A percentile compares a stretch with the other conserved stretches of the same genome.
Evolutionary conservation across 2,329 filamentous ascomycete genomes (phyloP).

Genomic region (Polytolypa hystricis): DNA sequence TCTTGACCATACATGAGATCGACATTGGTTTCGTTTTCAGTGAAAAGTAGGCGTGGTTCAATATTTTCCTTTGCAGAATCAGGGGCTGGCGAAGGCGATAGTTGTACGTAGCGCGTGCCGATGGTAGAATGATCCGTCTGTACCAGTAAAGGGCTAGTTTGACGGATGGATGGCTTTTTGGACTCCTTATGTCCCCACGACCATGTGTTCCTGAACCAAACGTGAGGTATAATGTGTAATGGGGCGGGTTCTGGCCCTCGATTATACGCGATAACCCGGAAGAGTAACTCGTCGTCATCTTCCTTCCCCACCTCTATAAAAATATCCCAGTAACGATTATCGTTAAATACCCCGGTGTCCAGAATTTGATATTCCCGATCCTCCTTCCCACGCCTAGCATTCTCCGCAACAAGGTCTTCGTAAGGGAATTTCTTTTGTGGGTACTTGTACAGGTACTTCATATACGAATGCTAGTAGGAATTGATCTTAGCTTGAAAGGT

Average conservation of each 20-base stretch:
- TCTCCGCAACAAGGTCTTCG: conserved; percentile 74
- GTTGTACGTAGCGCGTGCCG: conserved; percentile 70
- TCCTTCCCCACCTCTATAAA: conserved; percentile 96
- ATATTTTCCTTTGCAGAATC: conserved; percentile 72
- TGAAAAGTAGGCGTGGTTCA: conserved; percentile 75
- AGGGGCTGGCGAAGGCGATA: conserved; percentile 82
- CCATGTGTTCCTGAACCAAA: conserved; percentile 98
- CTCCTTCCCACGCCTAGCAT: conserved; percentile 60
- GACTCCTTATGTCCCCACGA: conserved; percentile 75
- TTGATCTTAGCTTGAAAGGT: no score
- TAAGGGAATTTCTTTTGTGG: conserved; percentile 88
- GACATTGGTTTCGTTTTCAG: conserved; percentile 90
- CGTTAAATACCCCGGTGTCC: conserved; percentile 79
- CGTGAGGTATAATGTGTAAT: conserved; percentile 83
- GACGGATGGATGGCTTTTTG: conserved; percentile 68
- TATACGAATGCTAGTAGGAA: conserved; percentile 71
- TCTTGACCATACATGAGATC: conserved; percentile 62
- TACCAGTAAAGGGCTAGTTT: conserved; percentile 54
- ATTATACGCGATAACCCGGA: conserved; percentile 94
- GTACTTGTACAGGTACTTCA: conserved; percentile 98
- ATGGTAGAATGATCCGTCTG: conserved; percentile 70
- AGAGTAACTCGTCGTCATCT: conserved; percentile 78
- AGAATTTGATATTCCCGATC: conserved; percentile 87
- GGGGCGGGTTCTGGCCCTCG: conserved; percentile 82
- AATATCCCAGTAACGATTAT: conserved; percentile 92